A percentile compares a stretch with the other conserved stretches of the same genome.
These are phyloP conservation scores for Stephania yunnanensis DNA, from an alignment of 164 flowering plant genomes.

Conservation along the genomic window DNA sequence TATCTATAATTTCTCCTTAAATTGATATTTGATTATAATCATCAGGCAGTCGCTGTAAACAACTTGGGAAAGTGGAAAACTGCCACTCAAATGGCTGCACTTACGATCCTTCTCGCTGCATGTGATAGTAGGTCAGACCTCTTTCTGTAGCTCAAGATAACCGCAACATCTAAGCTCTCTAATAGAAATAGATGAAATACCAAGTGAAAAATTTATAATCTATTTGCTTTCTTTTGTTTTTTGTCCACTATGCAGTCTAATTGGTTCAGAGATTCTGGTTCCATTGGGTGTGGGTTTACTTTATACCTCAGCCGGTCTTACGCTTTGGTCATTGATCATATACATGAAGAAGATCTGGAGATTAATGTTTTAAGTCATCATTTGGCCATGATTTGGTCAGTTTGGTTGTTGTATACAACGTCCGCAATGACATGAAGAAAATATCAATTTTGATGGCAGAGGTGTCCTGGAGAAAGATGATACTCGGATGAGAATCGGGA, in stretches of 20 bases:
- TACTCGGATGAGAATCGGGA: background rate
- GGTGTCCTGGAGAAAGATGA: background rate
- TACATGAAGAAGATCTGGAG: slow-evolving; percentile 86
- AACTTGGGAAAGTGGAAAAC: slow-evolving; percentile 98
- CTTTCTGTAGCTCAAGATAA: background rate
- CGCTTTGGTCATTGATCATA: slow-evolving; percentile 79
- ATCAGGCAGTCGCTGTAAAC: slow-evolving; percentile 97
- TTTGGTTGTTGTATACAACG: background rate
- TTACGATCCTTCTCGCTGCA: slow-evolving; percentile 76
- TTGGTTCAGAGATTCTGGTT: slow-evolving; percentile 45
- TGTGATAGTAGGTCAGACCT: slow-evolving; percentile 66
- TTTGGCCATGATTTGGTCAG: background rate
- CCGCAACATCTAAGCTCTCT: background rate
- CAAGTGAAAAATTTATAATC: background rate
- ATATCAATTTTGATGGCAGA: background rate
- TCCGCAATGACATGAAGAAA: background rate
- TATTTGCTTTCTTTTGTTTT: background rate
- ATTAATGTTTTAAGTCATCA: slow-evolving; percentile 54
- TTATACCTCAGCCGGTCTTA: slow-evolving; percentile 83
- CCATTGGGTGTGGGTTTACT: slow-evolving; percentile 67
- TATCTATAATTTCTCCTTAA: background rate
- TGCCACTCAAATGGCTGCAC: slow-evolving; percentile 88
- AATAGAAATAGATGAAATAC: background rate
- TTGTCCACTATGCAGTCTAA: slow-evolving; percentile 42
- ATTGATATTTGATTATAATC: background rate